Percentiles rank a stretch among this genome's conserved stretches.
These are phyloP conservation scores for Starmerella scarabaei DNA, from an alignment of 805 yeast genomes.

Conservation along the genomic window DNA sequence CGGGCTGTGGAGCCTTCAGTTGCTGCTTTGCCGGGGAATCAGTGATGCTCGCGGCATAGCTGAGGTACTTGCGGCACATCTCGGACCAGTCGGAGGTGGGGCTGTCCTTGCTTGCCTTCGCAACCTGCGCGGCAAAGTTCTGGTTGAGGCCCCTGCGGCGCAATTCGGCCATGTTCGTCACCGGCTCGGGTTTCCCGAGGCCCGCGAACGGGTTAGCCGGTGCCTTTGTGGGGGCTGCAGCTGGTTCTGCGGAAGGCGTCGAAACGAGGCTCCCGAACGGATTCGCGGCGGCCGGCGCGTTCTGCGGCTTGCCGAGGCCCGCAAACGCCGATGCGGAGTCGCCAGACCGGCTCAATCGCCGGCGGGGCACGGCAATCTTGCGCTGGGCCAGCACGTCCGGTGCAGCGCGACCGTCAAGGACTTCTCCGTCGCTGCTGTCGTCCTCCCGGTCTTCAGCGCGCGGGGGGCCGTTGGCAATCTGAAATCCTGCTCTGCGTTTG, in stretches of 20 bases:
- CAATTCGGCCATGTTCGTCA: conserved; percentile 3
- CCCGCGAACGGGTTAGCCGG: conserved; percentile 10
- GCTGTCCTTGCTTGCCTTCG: conserved; percentile 7
- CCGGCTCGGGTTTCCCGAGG: background rate
- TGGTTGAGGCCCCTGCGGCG: conserved; percentile 16
- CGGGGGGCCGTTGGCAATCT: conserved; percentile 42
- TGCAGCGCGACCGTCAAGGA: conserved; percentile 34
- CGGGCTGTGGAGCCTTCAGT: background rate
- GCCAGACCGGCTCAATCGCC: conserved; percentile 4
- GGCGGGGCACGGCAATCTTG: conserved; percentile 41
- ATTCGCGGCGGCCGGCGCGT: conserved; percentile 4
- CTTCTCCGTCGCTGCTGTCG: conserved; percentile 4
- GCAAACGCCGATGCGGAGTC: conserved; percentile 3
- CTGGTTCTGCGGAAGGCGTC: conserved; percentile 1
- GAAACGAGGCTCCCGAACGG: conserved; percentile 9
- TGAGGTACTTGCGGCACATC: conserved; percentile 18
- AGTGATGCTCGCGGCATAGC: conserved; percentile 10
- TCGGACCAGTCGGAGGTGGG: conserved; percentile 17
- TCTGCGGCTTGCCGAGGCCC: conserved; percentile 1
- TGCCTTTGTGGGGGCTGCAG: background rate
- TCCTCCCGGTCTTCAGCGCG: background rate
- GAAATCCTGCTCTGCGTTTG: conserved; percentile 56
- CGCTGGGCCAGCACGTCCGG: conserved; percentile 51
- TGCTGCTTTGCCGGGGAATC: background rate
- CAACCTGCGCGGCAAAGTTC: conserved; percentile 15